Evolutionary conservation across 495 filamentous ascomycete species (phyloP), one percentile per base, ranked within the genome.

Genomic region (Aspergillus baeticus): DNA sequence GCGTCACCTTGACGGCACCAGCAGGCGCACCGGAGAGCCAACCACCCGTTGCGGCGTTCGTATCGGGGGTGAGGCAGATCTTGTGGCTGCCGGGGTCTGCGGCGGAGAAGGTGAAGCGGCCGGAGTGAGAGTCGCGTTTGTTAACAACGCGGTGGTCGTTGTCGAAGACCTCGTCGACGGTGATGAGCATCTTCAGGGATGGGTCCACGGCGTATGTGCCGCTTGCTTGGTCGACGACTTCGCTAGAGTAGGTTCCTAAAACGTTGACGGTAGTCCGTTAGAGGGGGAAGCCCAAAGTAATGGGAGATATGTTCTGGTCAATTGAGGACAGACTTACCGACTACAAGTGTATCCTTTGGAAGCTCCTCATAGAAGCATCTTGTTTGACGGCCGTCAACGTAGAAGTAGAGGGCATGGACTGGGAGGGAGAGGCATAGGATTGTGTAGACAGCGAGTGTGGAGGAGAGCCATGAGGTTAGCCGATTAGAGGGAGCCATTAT

Each of bases 311-410:
- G 3, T 38, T 38, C 5, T 4, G 15, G 5, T 4, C 5, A 38
- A 38, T 38, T 29, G 26, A 29, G 26, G 26, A 44, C 23, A 20
- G 15, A 59, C 80, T 55, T 78, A 90, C 87, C 94, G 38, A 96
- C 92, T 45, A 98, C 93, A 13, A 98, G 75, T 2, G 94, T 98
- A 75, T 97, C 95, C 77, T 98, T 96, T 45, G 92, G 95, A 42
- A 98, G 83, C 73, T 98, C 95, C 79, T 98, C 94, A 76, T 88
- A 96, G 85, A 98, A 98, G 75, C 94, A 98, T 61, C 79, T 76
- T 45, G 70, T 66, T 65, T 78, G 71, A 14, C 83, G 81, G 60
- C 87, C 88, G 65, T 98, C 92, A 71, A 98, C 85, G 79, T 90
- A 97, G 83, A 98, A 96, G 84, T 96, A 92, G 54, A 98, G 84